Percentiles rank a stretch among this genome's conserved stretches.
phyloP scores from a whole-genome alignment of 768 basidiomycete genomes.

The Hygrophoropsis aurantiaca region DNA sequence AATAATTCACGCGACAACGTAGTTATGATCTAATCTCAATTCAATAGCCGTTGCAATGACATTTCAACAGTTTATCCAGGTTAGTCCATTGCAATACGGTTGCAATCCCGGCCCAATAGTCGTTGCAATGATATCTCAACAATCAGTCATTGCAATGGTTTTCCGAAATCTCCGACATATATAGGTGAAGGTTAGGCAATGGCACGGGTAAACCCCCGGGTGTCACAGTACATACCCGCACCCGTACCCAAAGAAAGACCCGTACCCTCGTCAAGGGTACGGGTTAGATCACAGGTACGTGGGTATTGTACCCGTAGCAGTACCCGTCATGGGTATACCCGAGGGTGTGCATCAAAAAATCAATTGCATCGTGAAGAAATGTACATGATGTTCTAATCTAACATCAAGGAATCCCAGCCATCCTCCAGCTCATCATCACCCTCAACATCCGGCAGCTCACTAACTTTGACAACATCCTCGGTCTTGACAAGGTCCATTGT shows the following conservation, averaged over 20 bases:
- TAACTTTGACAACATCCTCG: conserved; percentile 11
- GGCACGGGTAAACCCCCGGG: not conserved
- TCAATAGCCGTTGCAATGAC: too few relatives aligned
- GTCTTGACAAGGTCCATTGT: conserved; percentile 24
- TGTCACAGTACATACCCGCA: not conserved
- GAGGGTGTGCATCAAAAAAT: not conserved
- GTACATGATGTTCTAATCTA: not conserved
- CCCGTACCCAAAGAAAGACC: not conserved
- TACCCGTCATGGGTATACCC: not conserved
- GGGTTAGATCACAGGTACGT: not conserved
- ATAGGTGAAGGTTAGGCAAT: too few relatives aligned
- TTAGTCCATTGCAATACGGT: too few relatives aligned
- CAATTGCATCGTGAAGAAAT: not conserved
- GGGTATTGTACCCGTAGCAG: not conserved
- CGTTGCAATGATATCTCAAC: too few relatives aligned
- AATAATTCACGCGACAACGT: too few relatives aligned
- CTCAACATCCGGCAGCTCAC: conserved; percentile 1
- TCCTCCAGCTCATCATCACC: conserved; percentile 3
- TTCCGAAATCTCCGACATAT: too few relatives aligned
- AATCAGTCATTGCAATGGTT: too few relatives aligned
- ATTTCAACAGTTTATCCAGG: too few relatives aligned
- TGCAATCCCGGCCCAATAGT: too few relatives aligned
- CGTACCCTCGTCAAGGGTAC: not conserved
- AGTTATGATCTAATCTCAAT: too few relatives aligned
- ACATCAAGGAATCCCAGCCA: conserved; percentile 2